These are phyloP conservation scores for Fomitopsis serialis DNA, from an alignment of 768 basidiomycete species.

Conservation along the genomic window DNA sequence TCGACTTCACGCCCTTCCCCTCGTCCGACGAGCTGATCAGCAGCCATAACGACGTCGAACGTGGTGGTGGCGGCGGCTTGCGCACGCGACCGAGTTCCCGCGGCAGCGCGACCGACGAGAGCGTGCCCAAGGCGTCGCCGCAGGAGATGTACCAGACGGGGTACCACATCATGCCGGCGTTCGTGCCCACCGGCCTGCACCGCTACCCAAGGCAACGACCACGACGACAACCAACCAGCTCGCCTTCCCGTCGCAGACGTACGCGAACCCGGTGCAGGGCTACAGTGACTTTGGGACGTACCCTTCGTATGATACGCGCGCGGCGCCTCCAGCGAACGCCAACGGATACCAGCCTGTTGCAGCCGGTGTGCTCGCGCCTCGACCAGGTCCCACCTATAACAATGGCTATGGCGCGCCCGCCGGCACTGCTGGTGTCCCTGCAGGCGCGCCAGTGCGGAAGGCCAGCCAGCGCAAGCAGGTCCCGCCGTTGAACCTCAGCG, in stretches of 20 bases:
- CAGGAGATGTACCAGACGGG: constrained; percentile 11
- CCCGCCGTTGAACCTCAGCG: background rate
- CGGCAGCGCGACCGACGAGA: background rate
- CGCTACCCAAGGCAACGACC: background rate
- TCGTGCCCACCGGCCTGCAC: background rate
- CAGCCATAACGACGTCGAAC: constrained; percentile 12
- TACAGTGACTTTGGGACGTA: background rate
- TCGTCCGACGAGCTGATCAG: constrained; percentile 12
- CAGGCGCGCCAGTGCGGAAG: background rate
- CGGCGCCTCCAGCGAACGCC: background rate
- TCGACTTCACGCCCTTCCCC: constrained; percentile 13
- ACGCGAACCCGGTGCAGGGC: background rate
- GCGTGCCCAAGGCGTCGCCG: background rate
- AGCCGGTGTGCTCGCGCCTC: background rate
- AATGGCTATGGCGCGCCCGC: background rate
- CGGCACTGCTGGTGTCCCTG: background rate
- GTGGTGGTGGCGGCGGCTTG: constrained; percentile 7
- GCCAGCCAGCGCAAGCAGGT: constrained; percentile 1
- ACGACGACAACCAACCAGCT: constrained; percentile 6
- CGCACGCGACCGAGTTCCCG: background rate
- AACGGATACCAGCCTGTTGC: background rate
- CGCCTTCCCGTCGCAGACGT: background rate
- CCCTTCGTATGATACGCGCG: background rate
- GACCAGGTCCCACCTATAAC: background rate
- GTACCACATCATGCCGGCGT: constrained; percentile 5